Conservation (phyloP, 2,329 filamentous ascomycete species). For the Xylaria arbuscula region DNA sequence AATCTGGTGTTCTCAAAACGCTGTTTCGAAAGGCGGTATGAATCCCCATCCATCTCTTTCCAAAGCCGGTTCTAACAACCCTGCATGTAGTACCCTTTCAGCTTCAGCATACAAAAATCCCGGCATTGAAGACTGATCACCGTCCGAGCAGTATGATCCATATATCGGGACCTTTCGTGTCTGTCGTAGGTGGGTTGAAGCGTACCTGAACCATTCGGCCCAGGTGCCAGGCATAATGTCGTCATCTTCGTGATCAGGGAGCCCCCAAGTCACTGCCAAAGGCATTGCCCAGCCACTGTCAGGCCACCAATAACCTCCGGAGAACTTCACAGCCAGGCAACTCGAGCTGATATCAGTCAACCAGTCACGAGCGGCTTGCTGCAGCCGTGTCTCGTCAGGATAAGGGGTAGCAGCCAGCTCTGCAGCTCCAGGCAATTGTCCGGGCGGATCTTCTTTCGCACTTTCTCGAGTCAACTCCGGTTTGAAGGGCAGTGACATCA, state of each 20-base stretch:
- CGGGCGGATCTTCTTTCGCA: not conserved
- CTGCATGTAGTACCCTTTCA: not conserved
- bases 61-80: not conserved
- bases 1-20: not conserved
- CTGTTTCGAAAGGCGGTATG: not conserved
- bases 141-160: not conserved
- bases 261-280: not conserved
- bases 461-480: not conserved
- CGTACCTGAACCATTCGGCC: not conserved
- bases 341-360: not conserved
- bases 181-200: not conserved
- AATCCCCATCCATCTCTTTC: not conserved
- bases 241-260: not conserved
- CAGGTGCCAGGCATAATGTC: not conserved
- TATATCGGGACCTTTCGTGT: not conserved
- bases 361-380: not conserved
- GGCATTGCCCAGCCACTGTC: not conserved
- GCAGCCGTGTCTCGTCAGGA: not conserved
- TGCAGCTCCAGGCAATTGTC: not conserved
- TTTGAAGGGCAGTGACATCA: not conserved
- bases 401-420: not conserved
- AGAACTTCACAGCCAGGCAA: not conserved
- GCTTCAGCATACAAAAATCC: not conserved
- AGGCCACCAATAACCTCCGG: not conserved
- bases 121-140: not conserved